Base-by-base conservation (phyloP, 1,284 basidiomycete genomes). In the Cystobasidium sp. region DNA sequence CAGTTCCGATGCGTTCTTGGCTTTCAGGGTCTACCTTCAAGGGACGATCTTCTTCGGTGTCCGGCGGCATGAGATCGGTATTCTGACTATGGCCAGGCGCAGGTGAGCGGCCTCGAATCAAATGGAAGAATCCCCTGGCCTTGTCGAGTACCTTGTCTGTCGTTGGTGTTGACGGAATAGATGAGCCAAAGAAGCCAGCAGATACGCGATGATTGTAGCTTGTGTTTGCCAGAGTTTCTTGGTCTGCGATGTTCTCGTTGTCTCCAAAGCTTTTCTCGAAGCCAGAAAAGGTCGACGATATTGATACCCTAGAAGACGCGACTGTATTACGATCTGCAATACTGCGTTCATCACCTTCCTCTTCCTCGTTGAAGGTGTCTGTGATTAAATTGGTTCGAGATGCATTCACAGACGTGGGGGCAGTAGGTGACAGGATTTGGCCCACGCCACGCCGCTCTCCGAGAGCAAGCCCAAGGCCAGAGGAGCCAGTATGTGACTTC, bases 281-380 rank as follows among this genome's bases (percentile, higher is more conserved):
- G 22, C 70, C 70, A n/a, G 70, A 73, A 52, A 58, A 73, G 5
- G 62, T 55, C 5, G 70, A 73, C 20, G 70, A 73, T 37, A 73
- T 73, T 14, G 70, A 73, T 2, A 46, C 70, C n/a, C 70, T 49
- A 3, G 70, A 73, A n/a, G 59, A 63, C 3, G 62, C 49, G 20
- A 73, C 8, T 18, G 70, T 73, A 12, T 12, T 41, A 1, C 70
- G 49, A 24, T 73, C 70, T 12, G 37, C 31, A n/a, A 47, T 3
- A 39, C 62, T 62, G n/a, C 58, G 59, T 18, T 63, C 31, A 16
- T 73, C 70, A 8, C 58, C 62, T 55, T 71, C 69, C 2, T 52
- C 61, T 55, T 73, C 70, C 22, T 68, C 66, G 47, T 44, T 31
- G 20, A 68, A n/a, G 12, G 37, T 39, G 41, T 56, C 70, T 14